Evolutionary conservation across 1,284 basidiomycete genomes (phyloP), one percentile per base, ranked within the genome.

Genomic region (Ceratobasidium sp.): DNA sequence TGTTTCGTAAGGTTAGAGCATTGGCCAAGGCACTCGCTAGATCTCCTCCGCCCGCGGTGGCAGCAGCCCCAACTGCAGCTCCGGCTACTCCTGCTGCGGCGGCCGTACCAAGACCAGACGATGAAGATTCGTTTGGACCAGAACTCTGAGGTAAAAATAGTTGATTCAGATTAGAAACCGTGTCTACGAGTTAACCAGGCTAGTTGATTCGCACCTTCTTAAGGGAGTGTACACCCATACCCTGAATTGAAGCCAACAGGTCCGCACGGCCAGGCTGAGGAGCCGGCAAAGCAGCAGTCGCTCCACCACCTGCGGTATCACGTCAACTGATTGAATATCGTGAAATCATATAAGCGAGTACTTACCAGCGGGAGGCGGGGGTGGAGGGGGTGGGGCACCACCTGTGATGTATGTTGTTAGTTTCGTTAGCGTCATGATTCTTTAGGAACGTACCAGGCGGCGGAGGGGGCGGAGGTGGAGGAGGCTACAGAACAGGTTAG

Each of bases 1-100:
- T 96, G 84, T 96, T 98, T 81, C 96, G 87, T 83, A 93, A 91
- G 75, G 87, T 88, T 77, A 94, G 84, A 6, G 92, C 92, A 15
- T 89, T 89, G 5, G 92, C 92, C 62, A 94, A 84, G 46, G 91
- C 91, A 61, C 88, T 88, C 0, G 92, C 92, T 54, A 94, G 83
- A 82, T 92, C 90, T 4, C 87, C 87, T 23, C 86, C 87, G 13
- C 83, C 88, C 2, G 84, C 87, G 4, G 83, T 87, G 23, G 82
- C 85, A 20, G 82, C 87, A 2, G 82, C 87, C 5, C 85, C 86
- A 65, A 84, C 86, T 44, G 82, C 87, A 48, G 81, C 85, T 10
- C 83, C 86, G 1, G 83, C 86, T 26, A 86, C 89, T 46, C 87
- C 88, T 1, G 86, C 87, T 9, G 84, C 82, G 0, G 86, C 86